Base-by-base conservation (phyloP, 768 basidiomycete species). In the Tephrocybe sp. region DNA sequence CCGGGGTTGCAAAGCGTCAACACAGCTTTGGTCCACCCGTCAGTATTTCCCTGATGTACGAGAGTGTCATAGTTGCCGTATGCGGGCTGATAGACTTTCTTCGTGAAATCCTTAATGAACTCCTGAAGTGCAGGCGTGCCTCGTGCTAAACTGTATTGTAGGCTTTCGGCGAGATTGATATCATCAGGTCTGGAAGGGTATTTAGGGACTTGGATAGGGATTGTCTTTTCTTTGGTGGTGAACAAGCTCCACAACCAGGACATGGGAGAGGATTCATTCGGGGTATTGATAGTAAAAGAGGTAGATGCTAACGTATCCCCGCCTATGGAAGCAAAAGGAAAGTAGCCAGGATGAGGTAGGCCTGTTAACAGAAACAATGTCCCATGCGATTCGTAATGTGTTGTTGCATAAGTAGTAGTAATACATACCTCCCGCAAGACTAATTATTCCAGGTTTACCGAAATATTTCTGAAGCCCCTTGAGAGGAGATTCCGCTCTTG, bases 401-500 rank as follows among this genome's bases (percentile, higher is more conserved):
- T n/a, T n/a, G n/a, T n/a, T n/a, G n/a, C n/a, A n/a, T n/a, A n/a
- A n/a, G n/a, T n/a, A n/a, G n/a, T n/a, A n/a, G n/a, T n/a, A n/a
- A n/a, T n/a, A n/a, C 72, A 52, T 40, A 82, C 88, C 88, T 59
- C 88, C 88, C n/a, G 86, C 85, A 53, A 91, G 68, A 42, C 63
- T 68, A 43, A 88, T 76, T 7, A 82, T 52, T 9, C 79, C 82
- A 15, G 79, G 77, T 33, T 68, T 69, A 2, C 67, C 68, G 51
- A 74, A 69, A 63, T 85, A 87, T 64, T 80, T 80, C 58, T 80
- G 76, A 23, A 89, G 63, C 34, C 74, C 77, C 64, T 91, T 91
- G 47, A 91, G 68, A 0, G 86, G 83, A 31, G 55, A 50, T 4
- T 29, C 5, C 1, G 31, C 22, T 23, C 52, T 24, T 13, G 49